Evolutionary conservation across 2,329 filamentous ascomycete genomes (phyloP), one percentile per base, ranked within the genome.

Genomic region (Aphanoascus verrucosus): DNA sequence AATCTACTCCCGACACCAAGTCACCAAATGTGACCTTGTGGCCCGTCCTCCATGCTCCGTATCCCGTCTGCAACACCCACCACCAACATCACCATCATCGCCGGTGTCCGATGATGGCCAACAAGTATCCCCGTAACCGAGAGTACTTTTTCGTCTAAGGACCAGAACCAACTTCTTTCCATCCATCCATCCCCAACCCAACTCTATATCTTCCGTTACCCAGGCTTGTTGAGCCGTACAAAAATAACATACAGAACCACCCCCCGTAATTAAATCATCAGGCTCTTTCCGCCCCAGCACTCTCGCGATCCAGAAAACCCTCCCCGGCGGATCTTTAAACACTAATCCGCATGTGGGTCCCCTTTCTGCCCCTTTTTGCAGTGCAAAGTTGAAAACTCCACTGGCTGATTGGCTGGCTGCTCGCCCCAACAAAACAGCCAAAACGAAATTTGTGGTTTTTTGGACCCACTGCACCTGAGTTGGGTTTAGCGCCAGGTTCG

Each of bases 351-450:
- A 7, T 28, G 23, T 28, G 42, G 23, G 8, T n/a, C 17, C 4
- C 31, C 3, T n/a, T n/a, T 35, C 35, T 15, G 8, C 23, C 20
- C 23, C 23, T 28, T 28, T 28, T 28, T 28, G 23, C 23, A 28
- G 3, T 28, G 3, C n/a, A n/a, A n/a, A 37, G 35, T 9, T n/a
- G 9, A 37, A 12, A 15, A 47, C 23, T 7, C 20, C 28, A 7
- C 28, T 20, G 12, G 4, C 32, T 45, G 35, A 42, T 41, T 50
- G 48, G 48, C 48, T 14, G 14, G 6, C 14, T 17, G 2, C 8
- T 5, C 43, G 31, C 49, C 49, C 49, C 37, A 51, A 42, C 37
- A 51, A 43, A 51, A 51, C 17, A 12, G 3, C 3, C n/a, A 19
- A 23, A 19, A 28, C 9, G 20, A 43, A 51, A 14, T 34, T 42